Base-by-base conservation (phyloP, 495 filamentous ascomycete genomes). In the Aspergillus saccharolyticus region DNA sequence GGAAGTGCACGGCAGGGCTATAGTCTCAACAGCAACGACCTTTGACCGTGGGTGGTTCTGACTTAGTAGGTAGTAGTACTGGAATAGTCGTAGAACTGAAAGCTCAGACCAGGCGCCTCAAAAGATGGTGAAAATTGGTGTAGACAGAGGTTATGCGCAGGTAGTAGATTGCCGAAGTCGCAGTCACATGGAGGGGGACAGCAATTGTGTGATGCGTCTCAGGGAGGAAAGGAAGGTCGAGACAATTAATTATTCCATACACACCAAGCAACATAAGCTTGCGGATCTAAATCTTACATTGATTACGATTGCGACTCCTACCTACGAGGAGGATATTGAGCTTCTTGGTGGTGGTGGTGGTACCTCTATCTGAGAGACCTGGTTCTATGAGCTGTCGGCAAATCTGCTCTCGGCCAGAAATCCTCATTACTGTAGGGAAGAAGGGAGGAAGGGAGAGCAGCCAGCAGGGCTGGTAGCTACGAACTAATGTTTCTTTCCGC, bases 171-270 rank as follows among this genome's bases (percentile, higher is more conserved):
- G 10, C 48, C 25, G n/a, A 17, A 45, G 46, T 21, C 46, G 21
- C 46, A 24, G 46, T 49, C 46, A 49, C 46, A 49, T 49, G 46
- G 46, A n/a, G n/a, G 46, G 25, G 25, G 10, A 30, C 25, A n/a
- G n/a, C n/a, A n/a, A n/a, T n/a, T n/a, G n/a, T 30, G 33, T 39
- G 47, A 30, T 24, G 44, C 19, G 44, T 47, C 19, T 18, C 19
- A 47, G 44, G 19, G 44, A 46, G 10, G 44, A 17, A 15, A 50
- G 25, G 25, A 28, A 10, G 22, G 47, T 28, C 6, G 3, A 17
- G 22, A 50, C 16, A 17, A 28, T 24, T 17, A 49, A 24, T 21
- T 21, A 24, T 21, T 3, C 46, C 9, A 15, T n/a, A 21, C 9
- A 39, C 33, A 39, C 33, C 33, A 39, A 9, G 33, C 33, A 12